Base-by-base conservation (phyloP, 1,139 yeast species). In the Lodderomyces parapsilosis region DNA sequence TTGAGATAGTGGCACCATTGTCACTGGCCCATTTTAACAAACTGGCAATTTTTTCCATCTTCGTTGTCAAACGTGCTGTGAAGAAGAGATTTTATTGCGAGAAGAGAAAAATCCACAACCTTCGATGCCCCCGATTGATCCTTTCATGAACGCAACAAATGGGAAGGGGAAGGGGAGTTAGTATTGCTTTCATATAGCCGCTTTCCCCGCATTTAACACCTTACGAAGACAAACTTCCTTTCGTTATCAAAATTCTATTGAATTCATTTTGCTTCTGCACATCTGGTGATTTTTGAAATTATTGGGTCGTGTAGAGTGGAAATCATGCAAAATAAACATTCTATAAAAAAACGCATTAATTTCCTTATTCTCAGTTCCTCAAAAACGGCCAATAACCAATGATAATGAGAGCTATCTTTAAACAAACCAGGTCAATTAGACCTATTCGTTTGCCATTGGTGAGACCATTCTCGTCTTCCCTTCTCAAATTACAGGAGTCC, bases 21-120 rank as follows among this genome's bases (percentile, higher is more conserved):
- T 51, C 48, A 8, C 36, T 52, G 1, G 83, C 80, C 89, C 90
- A 83, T 1, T 60, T 42, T 1, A 80, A 39, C 11, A 78, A 55
- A 2, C 43, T 46, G 10, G 40, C 46, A 30, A 41, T 18, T 31
- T 40, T 40, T n/a, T 39, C 39, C 39, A 35, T 35, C 6, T 2
- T 14, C 11, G 36, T 4, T 33, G 23, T 6, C 10, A 18, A n/a
- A 17, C 17, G 4, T 28, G 31, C 31, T 13, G 13, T 28, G 10
- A 13, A 14, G 31, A 28, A 13, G 13, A 25, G 17, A 28, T 6
- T 13, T 28, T 28, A 28, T 10, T 28, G 31, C 31, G 31, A 28
- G 17, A 28, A 28, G 31, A 28, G 31, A 28, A 28, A 28, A 28
- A 28, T 28, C 31, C 31, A 28, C 31, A 14, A 14, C 31, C 5